A percentile compares a stretch with the other conserved stretches of the same genome.
phyloP scores from a whole-genome alignment of 495 filamentous ascomycete genomes.

The Tuber umbilicatum region DNA sequence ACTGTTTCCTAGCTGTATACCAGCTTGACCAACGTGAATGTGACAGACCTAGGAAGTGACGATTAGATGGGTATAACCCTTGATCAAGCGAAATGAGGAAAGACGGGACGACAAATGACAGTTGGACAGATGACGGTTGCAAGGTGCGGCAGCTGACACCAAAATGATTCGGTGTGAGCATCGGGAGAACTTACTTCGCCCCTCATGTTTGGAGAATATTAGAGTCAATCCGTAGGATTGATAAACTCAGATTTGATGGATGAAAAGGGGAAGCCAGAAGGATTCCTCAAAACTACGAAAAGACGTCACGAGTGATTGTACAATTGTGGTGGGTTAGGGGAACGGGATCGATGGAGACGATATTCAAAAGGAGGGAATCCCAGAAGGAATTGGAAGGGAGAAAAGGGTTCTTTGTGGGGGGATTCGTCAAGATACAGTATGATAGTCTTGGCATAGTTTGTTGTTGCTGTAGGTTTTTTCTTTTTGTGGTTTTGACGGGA shows the following conservation, averaged over 20 bases:
- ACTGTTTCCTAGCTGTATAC: conserved; percentile 85
- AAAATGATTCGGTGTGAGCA: conserved; percentile 1
- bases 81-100: conserved; percentile 14
- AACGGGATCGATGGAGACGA: neutral
- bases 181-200: conserved; percentile 48
- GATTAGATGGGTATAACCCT: conserved; percentile 23
- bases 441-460: neutral
- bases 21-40: conserved; percentile 88
- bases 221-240: conserved; percentile 10
- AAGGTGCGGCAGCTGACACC: conserved; percentile 15
- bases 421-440: neutral
- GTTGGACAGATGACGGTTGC: neutral
- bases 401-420: neutral
- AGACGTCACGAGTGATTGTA: neutral
- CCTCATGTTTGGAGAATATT: conserved; percentile 46
- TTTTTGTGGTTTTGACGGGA: neutral
- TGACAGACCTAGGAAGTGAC: conserved; percentile 61
- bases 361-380: neutral
- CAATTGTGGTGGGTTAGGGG: conserved; percentile 1
- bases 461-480: neutral
- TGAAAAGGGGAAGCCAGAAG: conserved; percentile 17
- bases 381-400: neutral
- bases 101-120: conserved; percentile 17
- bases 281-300: neutral
- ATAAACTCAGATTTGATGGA: conserved; percentile 7